Evolutionary conservation across 2,329 filamentous ascomycete species (phyloP).

Genomic region (Botryotinia narcissicola): DNA sequence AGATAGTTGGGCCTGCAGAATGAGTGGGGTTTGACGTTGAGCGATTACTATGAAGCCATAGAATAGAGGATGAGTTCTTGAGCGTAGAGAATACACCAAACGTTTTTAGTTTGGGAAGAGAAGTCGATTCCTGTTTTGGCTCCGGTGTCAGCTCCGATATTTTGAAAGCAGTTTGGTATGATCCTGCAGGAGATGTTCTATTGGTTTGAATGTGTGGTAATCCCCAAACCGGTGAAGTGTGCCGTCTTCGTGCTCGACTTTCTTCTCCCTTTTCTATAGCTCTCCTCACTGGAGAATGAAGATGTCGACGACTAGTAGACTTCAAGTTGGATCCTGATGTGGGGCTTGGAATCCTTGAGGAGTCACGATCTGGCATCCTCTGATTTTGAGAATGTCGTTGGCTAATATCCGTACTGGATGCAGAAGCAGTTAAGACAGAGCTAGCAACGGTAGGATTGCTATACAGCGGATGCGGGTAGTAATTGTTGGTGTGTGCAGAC

Average conservation of each 20-base stretch:
- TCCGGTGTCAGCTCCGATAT: constrained; percentile 27
- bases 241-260: background rate
- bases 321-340: background rate
- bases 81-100: constrained; percentile 47
- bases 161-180: background rate
- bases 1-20: constrained; percentile 18
- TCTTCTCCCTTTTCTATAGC: constrained; percentile 27
- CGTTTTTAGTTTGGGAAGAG: constrained; percentile 46
- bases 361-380: background rate
- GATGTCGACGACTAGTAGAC: constrained; percentile 21
- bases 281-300: constrained; percentile 23
- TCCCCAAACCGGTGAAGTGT: background rate
- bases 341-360: constrained; percentile 21
- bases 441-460: constrained; percentile 29
- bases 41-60: constrained; percentile 20
- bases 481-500: constrained; percentile 13
- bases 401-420: constrained; percentile 26
- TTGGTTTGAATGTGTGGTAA: constrained; percentile 23
- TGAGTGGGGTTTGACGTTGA: constrained; percentile 20
- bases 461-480: constrained; percentile 20
- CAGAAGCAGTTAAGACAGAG: constrained; percentile 27
- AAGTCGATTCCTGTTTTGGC: constrained; percentile 9
- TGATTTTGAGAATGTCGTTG: constrained; percentile 10
- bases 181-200: constrained; percentile 17
- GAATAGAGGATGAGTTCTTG: constrained; percentile 45